Base-by-base conservation (phyloP, 2,329 filamentous ascomycete genomes). In the Trichoderma sp. region DNA sequence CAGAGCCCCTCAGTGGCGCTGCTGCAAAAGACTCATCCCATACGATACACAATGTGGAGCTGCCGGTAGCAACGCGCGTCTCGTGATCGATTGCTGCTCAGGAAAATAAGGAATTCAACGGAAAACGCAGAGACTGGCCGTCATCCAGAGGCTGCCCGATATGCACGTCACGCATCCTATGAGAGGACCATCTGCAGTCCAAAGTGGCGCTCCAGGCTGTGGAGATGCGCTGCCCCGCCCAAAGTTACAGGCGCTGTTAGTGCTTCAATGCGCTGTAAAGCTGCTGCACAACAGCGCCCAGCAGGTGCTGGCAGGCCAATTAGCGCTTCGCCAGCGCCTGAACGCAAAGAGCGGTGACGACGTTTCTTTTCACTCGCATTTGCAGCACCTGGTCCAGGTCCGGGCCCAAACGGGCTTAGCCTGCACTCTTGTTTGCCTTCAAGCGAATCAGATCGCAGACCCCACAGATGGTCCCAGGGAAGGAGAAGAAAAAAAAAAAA, bases 371-470 rank as follows among this genome's bases (percentile, higher is more conserved):
- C 25, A 32, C n/a, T 54, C 12, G 52, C 27, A 65, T 35, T 35
- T 25, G 37, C 27, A 25, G 52, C 27, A 54, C 48, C 19, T n/a
- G 29, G 32, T 57, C 19, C 53, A 48, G 37, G 52, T 19, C 25
- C 32, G 27, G 37, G 27, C 61, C 34, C n/a, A 39, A 42, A 52
- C 19, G 13, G 22, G 67, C 42, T 42, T 71, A 69, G 71, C 35
- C 35, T 29, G 15, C n/a, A 67, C 64, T 53, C 53, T 32, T 61
- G 37, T 54, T 13, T 68, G 32, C 15, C 56, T 63, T 22, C 60
- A 19, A 58, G 60, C 71, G 64, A 73, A 73, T 73, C 70, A 73
- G 63, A n/a, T 45, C 34, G 48, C 56, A 45, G 70, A 71, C 70
- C 71, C 72, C 71, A 73, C 72, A 45, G 67, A 69, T 60, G 66